Conservation (phyloP, 768 basidiomycete species). For the Gloeophyllum trabeum region DNA sequence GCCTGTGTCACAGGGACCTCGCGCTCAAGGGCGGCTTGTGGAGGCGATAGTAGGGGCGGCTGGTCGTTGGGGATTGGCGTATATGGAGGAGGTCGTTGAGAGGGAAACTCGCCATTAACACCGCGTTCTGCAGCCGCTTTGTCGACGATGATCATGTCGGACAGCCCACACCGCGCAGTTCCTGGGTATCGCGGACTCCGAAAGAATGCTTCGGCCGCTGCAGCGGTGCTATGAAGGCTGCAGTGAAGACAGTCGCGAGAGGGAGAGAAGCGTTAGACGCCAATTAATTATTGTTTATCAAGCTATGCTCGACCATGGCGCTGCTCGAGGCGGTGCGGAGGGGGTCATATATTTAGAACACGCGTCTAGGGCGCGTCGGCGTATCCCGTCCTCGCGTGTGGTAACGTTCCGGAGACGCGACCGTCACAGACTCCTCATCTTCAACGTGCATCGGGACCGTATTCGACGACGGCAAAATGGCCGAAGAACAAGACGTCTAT, state of each 20-base stretch:
- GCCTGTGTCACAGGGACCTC: background rate
- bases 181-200: background rate
- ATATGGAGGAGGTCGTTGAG: background rate
- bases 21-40: background rate
- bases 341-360: too few relatives aligned
- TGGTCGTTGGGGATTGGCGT: background rate
- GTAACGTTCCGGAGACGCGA: background rate
- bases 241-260: background rate
- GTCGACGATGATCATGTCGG: background rate
- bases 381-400: too few relatives aligned
- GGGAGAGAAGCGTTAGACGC: background rate
- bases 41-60: background rate
- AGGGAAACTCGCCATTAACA: background rate
- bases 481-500: slow-evolving; percentile 33
- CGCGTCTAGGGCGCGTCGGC: too few relatives aligned
- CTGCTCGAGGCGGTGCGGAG: background rate
- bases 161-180: background rate
- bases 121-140: background rate
- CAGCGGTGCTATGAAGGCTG: background rate
- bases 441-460: background rate
- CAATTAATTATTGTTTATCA: background rate
- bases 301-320: background rate
- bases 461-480: slow-evolving; percentile 13
- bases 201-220: background rate
- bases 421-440: background rate